Base-by-base conservation (phyloP, 441 rosid genomes). In the Kokia cookei region DNA sequence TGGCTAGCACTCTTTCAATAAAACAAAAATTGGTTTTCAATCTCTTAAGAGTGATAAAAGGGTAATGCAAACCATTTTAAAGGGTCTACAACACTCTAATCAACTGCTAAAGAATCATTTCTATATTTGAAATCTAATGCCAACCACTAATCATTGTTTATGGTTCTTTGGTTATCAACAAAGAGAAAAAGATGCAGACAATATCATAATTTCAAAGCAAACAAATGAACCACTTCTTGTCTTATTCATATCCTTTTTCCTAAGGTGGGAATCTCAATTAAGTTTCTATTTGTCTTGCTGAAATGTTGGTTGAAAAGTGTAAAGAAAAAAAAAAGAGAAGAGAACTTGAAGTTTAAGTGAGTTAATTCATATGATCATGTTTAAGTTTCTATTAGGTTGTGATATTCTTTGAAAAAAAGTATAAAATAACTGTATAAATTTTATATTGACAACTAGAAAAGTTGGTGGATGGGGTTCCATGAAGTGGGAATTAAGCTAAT, bases 81-180 rank as follows among this genome's bases (percentile, higher is more conserved):
- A 32, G 65, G n/a, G 65, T 61, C 12, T 42, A 42, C 45, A 42
- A 42, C 35, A 13, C 22, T 42, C 32, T 45, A 45, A 45, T 47
- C 71, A 68, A 68, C 62, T 19, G 63, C 13, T 54, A 19, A 19
- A 22, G 73, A 72, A 59, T 70, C 55, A 75, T 72, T 61, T 67
- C 0, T n/a, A 24, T 62, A 75, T 29, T 81, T 57, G 75, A 70
- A 70, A 73, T 64, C 48, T 58, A 72, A 58, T 42, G 72, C 77
- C 55, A 78, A 57, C 84, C 79, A 58, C 65, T 60, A 42, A 77
- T 50, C 14, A 48, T 40, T 64, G 17, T 27, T 29, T 19, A 70
- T 37, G 32, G 22, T 29, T 69, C 51, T 37, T 55, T 42, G 51
- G 32, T 35, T 22, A 53, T 53, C 50, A 35, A 17, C 59, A 69